Conservation (phyloP, 768 basidiomycete species). For the Trametes punicea region DNA sequence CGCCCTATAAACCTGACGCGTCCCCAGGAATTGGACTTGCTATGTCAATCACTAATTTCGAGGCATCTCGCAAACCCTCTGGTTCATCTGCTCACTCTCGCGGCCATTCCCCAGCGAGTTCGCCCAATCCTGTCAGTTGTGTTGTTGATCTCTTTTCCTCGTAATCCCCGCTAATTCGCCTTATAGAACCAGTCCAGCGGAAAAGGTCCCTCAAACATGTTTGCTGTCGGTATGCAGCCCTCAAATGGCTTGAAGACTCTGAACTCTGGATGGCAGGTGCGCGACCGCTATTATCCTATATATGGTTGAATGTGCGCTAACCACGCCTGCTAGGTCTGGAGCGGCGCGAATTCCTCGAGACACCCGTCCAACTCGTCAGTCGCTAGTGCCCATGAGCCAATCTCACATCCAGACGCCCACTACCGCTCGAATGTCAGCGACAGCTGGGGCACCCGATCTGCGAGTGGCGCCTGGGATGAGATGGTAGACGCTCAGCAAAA, state of each 20-base stretch:
- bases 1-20: conserved; percentile 14
- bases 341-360: conserved; percentile 44
- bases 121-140: conserved; percentile 53
- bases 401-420: conserved; percentile 42
- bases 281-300: conserved; percentile 25
- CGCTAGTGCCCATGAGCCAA: conserved; percentile 48
- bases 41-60: conserved; percentile 34
- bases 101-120: conserved; percentile 58
- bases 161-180: not conserved
- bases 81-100: conserved; percentile 65
- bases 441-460: conserved; percentile 49
- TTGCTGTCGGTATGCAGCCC: conserved; percentile 50
- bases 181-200: conserved; percentile 32
- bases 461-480: conserved; percentile 63
- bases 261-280: conserved; percentile 67
- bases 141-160: conserved; percentile 33
- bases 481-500: conserved; percentile 45
- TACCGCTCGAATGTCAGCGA: conserved; percentile 49
- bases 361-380: conserved; percentile 64
- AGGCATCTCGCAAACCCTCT: conserved; percentile 57
- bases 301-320: conserved; percentile 4
- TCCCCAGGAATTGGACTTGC: conserved; percentile 11
- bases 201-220: conserved; percentile 49
- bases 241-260: conserved; percentile 47
- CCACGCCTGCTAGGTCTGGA: conserved; percentile 51